Percentiles rank a stretch among this genome's conserved stretches.
Evolutionary conservation across 2,329 filamentous ascomycete genomes (phyloP).

Genomic region (Plenodomus lindquistii): DNA sequence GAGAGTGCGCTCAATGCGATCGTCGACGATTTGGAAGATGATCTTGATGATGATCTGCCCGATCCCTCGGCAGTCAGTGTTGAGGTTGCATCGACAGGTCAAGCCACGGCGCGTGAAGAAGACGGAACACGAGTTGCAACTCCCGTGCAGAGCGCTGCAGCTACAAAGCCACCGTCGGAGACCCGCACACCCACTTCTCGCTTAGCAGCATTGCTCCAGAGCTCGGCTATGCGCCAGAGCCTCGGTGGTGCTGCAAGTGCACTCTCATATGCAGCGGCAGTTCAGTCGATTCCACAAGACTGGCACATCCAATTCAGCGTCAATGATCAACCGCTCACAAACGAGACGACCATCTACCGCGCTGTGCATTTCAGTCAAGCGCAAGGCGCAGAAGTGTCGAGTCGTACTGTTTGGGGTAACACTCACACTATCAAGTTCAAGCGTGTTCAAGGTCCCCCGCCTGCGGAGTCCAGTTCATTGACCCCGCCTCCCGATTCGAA

Average conservation of each 20-base stretch:
- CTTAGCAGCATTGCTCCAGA: conserved; percentile 36
- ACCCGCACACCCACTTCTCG: conserved; percentile 33
- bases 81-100: conserved; percentile 83
- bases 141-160: conserved; percentile 63
- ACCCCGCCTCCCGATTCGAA: conserved; percentile 56
- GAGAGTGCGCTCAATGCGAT: conserved; percentile 74
- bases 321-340: conserved; percentile 78
- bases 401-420: conserved; percentile 84
- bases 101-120: conserved; percentile 87
- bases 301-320: conserved; percentile 98
- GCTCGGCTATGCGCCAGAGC: conserved; percentile 37
- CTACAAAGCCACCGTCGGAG: conserved; percentile 35
- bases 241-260: conserved; percentile 52
- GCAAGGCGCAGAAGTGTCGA: conserved; percentile 66
- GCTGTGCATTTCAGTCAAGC: conserved; percentile 77
- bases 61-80: conserved; percentile 89
- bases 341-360: conserved; percentile 94
- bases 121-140: conserved; percentile 87
- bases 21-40: conserved; percentile 86
- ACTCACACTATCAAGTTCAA: conserved; percentile 92
- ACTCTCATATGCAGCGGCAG: conserved; percentile 82
- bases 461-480: conserved; percentile 70
- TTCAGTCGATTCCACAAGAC: conserved; percentile 80
- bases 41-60: conserved; percentile 68
- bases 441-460: conserved; percentile 80